Evolutionary conservation across 164 flowering plant genomes (phyloP), one percentile per base, ranked within the genome.

Genomic region (Nymphaea colorata): DNA sequence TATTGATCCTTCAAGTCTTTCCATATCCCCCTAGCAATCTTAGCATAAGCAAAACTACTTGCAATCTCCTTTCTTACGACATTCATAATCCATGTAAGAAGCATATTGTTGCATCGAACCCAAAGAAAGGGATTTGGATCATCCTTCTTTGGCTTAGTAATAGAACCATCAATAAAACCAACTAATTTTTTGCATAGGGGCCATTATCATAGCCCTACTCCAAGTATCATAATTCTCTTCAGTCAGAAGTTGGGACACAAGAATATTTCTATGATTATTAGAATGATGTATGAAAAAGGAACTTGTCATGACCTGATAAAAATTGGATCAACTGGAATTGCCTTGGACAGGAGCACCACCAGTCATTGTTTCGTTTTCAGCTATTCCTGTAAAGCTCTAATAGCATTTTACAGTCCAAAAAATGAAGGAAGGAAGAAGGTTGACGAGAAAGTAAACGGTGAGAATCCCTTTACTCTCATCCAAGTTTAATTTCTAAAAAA

Each of bases 221-320:
- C 61, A 66, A 3, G 61, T 18, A 53, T 59, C 3, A 53, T 66
- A 66, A 4, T 66, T 66, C 2, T 47, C 68, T 3, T 3, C 7
- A 1, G 61, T 41, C 61, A 66, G 41, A 5, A 44, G 42, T 53
- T 66, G 68, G 3, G 68, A 66, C 15, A 66, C 68, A 5, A 66
- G 61, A 16, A 66, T 41, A 5, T 10, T 36, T 16, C 68, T 15
- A 5, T 17, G 61, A 66, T 53, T 66, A 10, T 66, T 44, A 2
- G 68, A 55, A 53, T 25, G 61, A 66, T 66, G 59, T 5, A 66
- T 14, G 44, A 18, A 66, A 36, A 16, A 51, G 5, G 68, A 61
- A 25, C 36, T 25, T 25, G 36, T 25, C 36, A 25, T 25, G 0
- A 1, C 36, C 36, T 25, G 36, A 25, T 0, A 25, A 1, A 25